Evolutionary conservation across 768 basidiomycete species (phyloP), one percentile per base, ranked within the genome.

Genomic region (Dioszegia crocea): DNA sequence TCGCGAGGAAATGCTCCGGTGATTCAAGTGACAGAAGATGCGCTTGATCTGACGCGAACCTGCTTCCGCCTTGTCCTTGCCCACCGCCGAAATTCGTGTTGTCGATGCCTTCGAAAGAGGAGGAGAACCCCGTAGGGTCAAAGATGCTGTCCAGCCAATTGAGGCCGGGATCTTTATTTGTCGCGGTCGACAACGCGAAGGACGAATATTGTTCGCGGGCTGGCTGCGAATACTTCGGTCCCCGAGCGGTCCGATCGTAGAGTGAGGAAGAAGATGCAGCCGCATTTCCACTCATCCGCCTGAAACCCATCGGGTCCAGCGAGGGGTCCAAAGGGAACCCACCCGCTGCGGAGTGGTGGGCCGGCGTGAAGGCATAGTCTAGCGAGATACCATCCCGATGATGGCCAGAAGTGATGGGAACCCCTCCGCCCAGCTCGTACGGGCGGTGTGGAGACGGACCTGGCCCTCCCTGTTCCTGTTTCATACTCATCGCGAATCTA

Each of bases 11-110:
- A 40, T 63, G 64, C 23, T 67, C 66, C 16, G 67, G 67, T 17
- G 47, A 53, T 59, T 72, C 70, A 19, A 72, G 58, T 2, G 61
- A 60, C 5, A 69, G 59, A 11, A 71, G 57, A 26, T 68, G 70
- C 2, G 70, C 70, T 55, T 71, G 67, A 45, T 71, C 70, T 0
- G 67, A 68, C 3, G 50, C 52, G 53, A 63, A 70, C 6, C 33
- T 10, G 19, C 29, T 31, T 26, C 30, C 27, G 17, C 51, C 27
- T 19, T 23, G 30, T 31, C 39, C 41, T 30, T 19, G 26, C 19
- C 19, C 23, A 19, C 14, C 12, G 26, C 39, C 41, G 12, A n/a
- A 31, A 21, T 43, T 26, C n/a, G n/a, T n/a, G 6, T 17, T 5
- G 31, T 57, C 31, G 5, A n/a, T 26, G 1, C 41, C 31, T 11